Evolutionary conservation across 2,329 filamentous ascomycete genomes (phyloP).

Genomic region (Alternaria sp.): DNA sequence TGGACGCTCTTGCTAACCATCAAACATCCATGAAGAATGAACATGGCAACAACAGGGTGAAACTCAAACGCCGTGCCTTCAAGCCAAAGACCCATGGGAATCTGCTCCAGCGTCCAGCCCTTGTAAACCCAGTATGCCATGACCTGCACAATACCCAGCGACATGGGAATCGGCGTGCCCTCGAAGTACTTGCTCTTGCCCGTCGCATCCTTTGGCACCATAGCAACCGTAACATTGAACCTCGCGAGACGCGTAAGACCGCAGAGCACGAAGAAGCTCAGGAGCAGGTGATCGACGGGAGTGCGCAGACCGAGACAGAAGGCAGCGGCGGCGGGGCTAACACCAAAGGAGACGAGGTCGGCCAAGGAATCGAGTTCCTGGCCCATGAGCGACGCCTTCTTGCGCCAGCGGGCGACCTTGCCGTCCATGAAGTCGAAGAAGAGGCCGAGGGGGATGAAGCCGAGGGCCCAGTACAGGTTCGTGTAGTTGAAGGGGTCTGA

Average conservation of each 20-base stretch:
- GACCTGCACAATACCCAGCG: constrained; percentile 76
- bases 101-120: constrained; percentile 76
- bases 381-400: constrained; percentile 97
- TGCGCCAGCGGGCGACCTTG: constrained; percentile 92
- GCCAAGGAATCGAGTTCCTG: constrained; percentile 96
- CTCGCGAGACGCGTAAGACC: constrained; percentile 91
- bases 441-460: constrained; percentile 81
- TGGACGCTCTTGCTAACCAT: constrained; percentile 97
- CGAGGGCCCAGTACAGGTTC: constrained; percentile 82
- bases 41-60: constrained; percentile 81
- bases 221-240: constrained; percentile 94
- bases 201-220: constrained; percentile 86
- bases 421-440: constrained; percentile 99
- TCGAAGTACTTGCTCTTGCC: constrained; percentile 97
- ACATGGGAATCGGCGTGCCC: constrained; percentile 94
- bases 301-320: constrained; percentile 91
- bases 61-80: constrained; percentile 76
- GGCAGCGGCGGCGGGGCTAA: constrained; percentile 84
- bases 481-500: constrained; percentile 65
- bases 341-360: constrained; percentile 94
- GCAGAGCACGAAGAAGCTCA: constrained; percentile 92
- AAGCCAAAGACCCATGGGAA: constrained; percentile 77
- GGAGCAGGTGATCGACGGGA: constrained; percentile 76
- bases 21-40: constrained; percentile 85
- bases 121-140: constrained; percentile 91